Percentiles rank a stretch among this genome's conserved stretches.
phyloP scores from a whole-genome alignment of 2,329 filamentous ascomycete genomes.

The Aspergillus phoenicis region DNA sequence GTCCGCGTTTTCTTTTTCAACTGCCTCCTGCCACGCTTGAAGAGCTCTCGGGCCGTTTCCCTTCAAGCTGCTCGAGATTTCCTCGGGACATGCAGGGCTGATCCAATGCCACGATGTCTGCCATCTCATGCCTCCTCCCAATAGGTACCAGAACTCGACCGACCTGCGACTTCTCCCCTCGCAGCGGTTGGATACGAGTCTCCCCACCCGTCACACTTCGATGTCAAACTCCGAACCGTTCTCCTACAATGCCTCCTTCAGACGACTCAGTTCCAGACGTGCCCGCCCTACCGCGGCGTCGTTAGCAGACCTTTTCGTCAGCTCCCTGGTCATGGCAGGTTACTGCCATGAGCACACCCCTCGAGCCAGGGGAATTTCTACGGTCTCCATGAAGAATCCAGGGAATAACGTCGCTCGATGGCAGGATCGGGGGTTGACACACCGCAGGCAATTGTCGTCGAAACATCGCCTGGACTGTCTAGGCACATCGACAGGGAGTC shows the following conservation, averaged over 20 bases:
- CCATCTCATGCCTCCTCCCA: conserved; percentile 65
- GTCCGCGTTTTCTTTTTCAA: conserved; percentile 6
- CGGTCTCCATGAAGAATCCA: conserved; percentile 23
- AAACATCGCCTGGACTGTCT: conserved; percentile 24
- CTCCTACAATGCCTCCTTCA: conserved; percentile 28
- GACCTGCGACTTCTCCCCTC: conserved; percentile 52
- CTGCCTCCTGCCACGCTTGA: conserved; percentile 5
- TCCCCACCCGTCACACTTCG: conserved; percentile 25
- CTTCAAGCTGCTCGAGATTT: conserved; percentile 24
- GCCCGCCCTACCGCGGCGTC: conserved; percentile 35
- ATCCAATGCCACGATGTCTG: conserved; percentile 59
- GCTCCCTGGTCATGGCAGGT: conserved; percentile 55
- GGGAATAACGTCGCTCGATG: conserved; percentile 23
- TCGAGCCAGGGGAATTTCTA: conserved; percentile 33
- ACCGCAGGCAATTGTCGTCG: conserved; percentile 20
- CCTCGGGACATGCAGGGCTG: conserved; percentile 37
- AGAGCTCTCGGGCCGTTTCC: conserved; percentile 17
- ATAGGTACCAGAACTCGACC: conserved; percentile 56
- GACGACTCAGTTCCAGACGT: conserved; percentile 33
- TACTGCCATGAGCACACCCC: conserved; percentile 54
- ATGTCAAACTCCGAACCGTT: conserved; percentile 34
- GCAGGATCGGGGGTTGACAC: conserved; percentile 20
- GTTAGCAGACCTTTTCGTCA: conserved; percentile 57
- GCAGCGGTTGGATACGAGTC: conserved; percentile 40
- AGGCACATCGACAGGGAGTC: conserved; percentile 17